Conservation (phyloP, 2,329 filamentous ascomycete genomes). For the Arthroderma sp. region DNA sequence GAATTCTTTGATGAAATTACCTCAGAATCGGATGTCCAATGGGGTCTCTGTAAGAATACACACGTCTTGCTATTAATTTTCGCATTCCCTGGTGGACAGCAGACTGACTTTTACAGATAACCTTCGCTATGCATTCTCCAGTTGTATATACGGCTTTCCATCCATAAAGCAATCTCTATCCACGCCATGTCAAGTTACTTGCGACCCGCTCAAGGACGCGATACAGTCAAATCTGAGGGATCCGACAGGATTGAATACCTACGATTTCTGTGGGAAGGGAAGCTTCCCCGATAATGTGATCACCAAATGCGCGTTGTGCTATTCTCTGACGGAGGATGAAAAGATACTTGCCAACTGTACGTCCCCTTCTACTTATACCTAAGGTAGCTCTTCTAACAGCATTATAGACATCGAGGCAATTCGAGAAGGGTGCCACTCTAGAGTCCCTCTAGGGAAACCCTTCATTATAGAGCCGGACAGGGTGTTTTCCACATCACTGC, state of each 20-base stretch:
- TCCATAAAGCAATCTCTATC: slow-evolving; percentile 23
- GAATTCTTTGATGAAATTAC: slow-evolving; percentile 20
- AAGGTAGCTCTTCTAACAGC: slow-evolving; percentile 1
- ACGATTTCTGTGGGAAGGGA: slow-evolving; percentile 25
- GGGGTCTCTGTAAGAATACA: slow-evolving; percentile 29
- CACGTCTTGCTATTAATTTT: background rate
- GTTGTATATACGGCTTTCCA: slow-evolving; percentile 32
- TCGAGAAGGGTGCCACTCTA: slow-evolving; percentile 33
- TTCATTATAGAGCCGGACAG: slow-evolving; percentile 28
- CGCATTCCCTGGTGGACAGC: slow-evolving; percentile 7
- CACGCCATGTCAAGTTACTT: slow-evolving; percentile 33
- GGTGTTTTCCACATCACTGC: slow-evolving; percentile 29
- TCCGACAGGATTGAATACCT: slow-evolving; percentile 19
- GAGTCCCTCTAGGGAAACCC: slow-evolving; percentile 19
- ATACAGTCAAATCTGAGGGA: slow-evolving; percentile 20
- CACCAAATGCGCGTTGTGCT: slow-evolving; percentile 31
- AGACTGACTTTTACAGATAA: slow-evolving; percentile 23
- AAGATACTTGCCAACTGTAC: slow-evolving; percentile 33
- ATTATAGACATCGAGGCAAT: slow-evolving; percentile 31
- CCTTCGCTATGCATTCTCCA: slow-evolving; percentile 31
- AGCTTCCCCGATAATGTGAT: slow-evolving; percentile 30
- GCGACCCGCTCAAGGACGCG: slow-evolving; percentile 21
- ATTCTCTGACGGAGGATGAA: slow-evolving; percentile 28
- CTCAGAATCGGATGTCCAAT: slow-evolving; percentile 32
- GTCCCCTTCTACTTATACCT: slow-evolving; percentile 10